Evolutionary conservation across 805 yeast species (phyloP).

Genomic region (Kuraishia ogatae): DNA sequence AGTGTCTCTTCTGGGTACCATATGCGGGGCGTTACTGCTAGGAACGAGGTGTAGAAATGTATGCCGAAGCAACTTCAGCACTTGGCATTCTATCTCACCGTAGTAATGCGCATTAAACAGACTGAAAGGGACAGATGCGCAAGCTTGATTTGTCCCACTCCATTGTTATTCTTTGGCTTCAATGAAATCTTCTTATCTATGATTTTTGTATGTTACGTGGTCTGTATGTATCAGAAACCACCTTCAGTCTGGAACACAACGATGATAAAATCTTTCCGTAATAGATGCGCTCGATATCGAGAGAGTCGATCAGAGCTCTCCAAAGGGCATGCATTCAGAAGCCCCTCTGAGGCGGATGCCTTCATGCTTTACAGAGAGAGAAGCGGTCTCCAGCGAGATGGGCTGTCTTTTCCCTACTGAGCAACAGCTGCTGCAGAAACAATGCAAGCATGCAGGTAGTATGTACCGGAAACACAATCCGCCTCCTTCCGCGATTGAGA

Average conservation of each 20-base stretch:
- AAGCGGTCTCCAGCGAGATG: background rate
- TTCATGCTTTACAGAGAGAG: background rate
- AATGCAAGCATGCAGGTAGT: background rate
- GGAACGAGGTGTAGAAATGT: background rate
- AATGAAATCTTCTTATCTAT: too few species aligned
- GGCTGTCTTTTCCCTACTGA: background rate
- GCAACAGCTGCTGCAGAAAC: background rate
- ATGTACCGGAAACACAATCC: background rate
- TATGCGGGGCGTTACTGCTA: background rate
- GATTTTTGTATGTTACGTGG: too few species aligned
- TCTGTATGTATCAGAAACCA: too few species aligned
- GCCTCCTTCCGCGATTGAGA: background rate
- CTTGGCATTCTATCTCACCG: background rate
- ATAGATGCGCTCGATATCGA: too few species aligned
- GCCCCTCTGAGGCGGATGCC: background rate
- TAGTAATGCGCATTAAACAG: background rate
- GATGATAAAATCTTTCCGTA: too few species aligned
- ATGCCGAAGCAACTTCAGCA: background rate
- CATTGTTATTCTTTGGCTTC: too few species aligned
- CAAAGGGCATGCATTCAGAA: background rate
- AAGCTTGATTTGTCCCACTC: too few species aligned
- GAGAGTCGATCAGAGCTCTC: too few species aligned
- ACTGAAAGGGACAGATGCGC: background rate
- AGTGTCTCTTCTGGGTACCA: background rate
- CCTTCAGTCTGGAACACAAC: too few species aligned